Evolutionary conservation across 2,329 filamentous ascomycete genomes (phyloP).

Genomic region (Alternaria atra): DNA sequence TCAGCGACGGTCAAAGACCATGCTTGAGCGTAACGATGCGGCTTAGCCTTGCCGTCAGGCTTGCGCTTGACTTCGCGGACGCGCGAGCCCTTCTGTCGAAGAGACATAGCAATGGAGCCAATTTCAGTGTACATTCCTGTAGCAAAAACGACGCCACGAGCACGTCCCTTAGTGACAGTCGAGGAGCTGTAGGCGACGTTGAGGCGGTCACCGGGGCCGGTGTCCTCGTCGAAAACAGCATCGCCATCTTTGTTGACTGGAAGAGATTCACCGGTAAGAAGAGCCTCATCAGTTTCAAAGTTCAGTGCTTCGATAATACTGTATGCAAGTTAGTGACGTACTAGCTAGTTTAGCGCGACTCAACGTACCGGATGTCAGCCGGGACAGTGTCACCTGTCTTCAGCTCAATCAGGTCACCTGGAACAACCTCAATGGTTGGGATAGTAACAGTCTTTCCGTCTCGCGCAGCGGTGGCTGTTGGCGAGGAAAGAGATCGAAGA

Average conservation of each 20-base stretch:
- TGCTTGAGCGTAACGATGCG: conserved; percentile 57
- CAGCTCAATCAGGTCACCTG: conserved; percentile 70
- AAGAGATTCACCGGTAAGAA: conserved; percentile 75
- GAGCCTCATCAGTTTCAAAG: conserved; percentile 76
- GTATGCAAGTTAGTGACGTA: not conserved
- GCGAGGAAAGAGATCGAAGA: conserved; percentile 55
- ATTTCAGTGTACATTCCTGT: conserved; percentile 78
- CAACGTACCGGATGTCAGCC: conserved; percentile 66
- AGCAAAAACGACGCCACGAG: conserved; percentile 71
- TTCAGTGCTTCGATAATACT: conserved; percentile 70
- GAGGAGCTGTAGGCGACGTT: conserved; percentile 72
- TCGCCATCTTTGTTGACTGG: conserved; percentile 71
- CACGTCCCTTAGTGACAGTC: conserved; percentile 60
- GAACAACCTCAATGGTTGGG: conserved; percentile 67
- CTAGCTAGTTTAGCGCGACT: not conserved
- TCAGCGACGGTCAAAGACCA: conserved; percentile 58
- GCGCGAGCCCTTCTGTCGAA: conserved; percentile 57
- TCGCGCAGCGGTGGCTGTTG: conserved; percentile 58
- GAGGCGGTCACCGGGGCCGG: conserved; percentile 71
- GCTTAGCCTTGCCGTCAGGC: conserved; percentile 39
- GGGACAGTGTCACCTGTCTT: conserved; percentile 73
- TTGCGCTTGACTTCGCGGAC: conserved; percentile 54
- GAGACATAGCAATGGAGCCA: conserved; percentile 73
- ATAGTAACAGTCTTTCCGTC: conserved; percentile 63
- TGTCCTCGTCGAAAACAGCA: conserved; percentile 60